Conservation (phyloP, 192 early-diverging fungal genomes). For the Coemansia sp. region DNA sequence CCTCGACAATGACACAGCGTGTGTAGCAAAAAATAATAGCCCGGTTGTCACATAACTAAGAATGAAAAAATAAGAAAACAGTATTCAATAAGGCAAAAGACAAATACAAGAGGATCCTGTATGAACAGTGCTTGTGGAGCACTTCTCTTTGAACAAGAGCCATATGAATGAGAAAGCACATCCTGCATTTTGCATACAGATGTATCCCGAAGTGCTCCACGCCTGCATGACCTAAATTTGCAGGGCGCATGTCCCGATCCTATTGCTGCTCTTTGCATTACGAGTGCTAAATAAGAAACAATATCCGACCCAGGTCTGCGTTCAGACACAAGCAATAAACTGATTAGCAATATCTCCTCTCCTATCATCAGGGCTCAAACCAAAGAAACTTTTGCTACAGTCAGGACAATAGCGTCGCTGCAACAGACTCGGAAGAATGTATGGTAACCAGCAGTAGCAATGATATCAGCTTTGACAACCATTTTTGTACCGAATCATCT, state of each 20-base stretch:
- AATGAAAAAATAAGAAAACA: neutral
- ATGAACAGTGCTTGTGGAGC: neutral
- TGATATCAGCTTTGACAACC: too few species aligned
- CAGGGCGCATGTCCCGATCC: constrained; percentile 18
- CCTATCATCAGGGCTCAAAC: too few species aligned
- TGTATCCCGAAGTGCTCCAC: constrained; percentile 9
- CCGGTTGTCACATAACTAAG: neutral
- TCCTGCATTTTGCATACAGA: neutral
- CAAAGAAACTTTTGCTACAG: too few species aligned
- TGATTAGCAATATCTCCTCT: too few species aligned
- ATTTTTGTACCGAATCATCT: too few species aligned
- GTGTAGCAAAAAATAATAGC: neutral
- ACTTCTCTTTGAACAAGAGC: constrained; percentile 1
- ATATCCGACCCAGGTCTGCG: neutral
- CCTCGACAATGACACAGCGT: neutral
- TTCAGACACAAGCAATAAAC: neutral
- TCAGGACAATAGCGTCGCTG: too few species aligned
- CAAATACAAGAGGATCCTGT: neutral
- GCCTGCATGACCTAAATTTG: constrained; percentile 37
- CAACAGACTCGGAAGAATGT: too few species aligned
- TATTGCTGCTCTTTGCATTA: neutral
- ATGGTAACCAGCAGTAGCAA: too few species aligned
- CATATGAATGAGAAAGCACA: neutral
- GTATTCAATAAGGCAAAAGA: neutral
- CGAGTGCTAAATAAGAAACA: constrained; percentile 2